These are phyloP conservation scores for Colletotrichum theobromicola DNA, from an alignment of 2,329 filamentous ascomycete species.

Conservation along the genomic window DNA sequence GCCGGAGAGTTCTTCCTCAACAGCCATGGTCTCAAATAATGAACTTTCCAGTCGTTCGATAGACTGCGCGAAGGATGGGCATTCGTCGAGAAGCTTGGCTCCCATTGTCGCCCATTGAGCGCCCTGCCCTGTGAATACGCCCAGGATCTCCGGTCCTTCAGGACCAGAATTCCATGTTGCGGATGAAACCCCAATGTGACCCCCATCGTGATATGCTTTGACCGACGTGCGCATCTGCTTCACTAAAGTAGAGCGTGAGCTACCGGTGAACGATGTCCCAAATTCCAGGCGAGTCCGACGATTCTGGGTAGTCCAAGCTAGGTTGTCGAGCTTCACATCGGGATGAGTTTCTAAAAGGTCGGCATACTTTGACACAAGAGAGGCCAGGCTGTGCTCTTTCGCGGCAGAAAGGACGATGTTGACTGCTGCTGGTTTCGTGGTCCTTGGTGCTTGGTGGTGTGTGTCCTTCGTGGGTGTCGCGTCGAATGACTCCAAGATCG, in stretches of 20 bases:
- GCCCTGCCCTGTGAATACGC: constrained; percentile 30
- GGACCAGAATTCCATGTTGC: neutral
- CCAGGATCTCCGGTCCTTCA: neutral
- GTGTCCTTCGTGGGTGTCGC: neutral
- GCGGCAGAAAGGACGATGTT: neutral
- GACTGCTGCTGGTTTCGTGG: neutral
- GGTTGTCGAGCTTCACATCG: neutral
- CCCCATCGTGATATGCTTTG: constrained; percentile 4
- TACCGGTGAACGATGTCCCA: constrained; percentile 20
- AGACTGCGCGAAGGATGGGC: neutral
- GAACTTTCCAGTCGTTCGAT: constrained; percentile 16
- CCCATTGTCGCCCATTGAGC: constrained; percentile 28
- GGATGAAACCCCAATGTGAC: constrained; percentile 19
- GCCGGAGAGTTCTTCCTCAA: neutral
- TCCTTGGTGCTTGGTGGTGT: neutral
- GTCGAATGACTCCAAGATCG: constrained; percentile 32
- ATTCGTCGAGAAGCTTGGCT: constrained; percentile 12
- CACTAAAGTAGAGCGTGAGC: constrained; percentile 5
- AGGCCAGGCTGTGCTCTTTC: neutral
- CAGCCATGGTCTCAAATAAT: neutral
- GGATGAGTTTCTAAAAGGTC: neutral
- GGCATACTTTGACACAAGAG: neutral
- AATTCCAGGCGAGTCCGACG: constrained; percentile 10
- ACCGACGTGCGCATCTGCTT: neutral
- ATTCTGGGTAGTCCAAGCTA: constrained; percentile 24